Conservation (phyloP, 2,329 filamentous ascomycete species). For the Penicillium digitatum region DNA sequence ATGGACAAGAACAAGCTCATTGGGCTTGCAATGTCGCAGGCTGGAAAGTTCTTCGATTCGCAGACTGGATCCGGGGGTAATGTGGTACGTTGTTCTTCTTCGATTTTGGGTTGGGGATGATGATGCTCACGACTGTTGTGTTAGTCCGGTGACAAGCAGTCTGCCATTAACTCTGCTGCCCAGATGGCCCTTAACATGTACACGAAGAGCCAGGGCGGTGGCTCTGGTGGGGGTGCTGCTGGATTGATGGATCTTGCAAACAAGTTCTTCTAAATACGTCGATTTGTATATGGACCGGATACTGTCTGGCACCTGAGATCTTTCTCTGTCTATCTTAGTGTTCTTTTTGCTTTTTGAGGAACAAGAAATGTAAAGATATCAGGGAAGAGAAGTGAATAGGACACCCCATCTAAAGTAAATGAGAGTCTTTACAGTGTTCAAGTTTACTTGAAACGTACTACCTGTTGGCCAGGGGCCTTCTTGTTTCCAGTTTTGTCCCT, state of each 20-base stretch:
- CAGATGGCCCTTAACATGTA: conserved; percentile 91
- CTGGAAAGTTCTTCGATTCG: conserved; percentile 69
- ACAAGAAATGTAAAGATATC: neutral
- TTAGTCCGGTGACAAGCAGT: conserved; percentile 69
- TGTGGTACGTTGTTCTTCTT: conserved; percentile 41
- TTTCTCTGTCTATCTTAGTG: neutral
- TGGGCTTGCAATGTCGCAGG: conserved; percentile 82
- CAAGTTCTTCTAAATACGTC: conserved; percentile 53
- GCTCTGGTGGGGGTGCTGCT: conserved; percentile 45
- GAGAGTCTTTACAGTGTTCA: neutral
- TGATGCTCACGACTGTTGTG: conserved; percentile 3
- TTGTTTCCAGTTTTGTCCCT: neutral
- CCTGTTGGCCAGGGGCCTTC: no score
- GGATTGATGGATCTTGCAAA: conserved; percentile 57
- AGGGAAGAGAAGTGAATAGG: neutral
- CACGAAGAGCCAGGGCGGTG: conserved; percentile 66
- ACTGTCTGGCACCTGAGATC: neutral
- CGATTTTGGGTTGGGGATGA: conserved; percentile 1
- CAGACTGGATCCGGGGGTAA: conserved; percentile 53
- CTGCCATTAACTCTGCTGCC: conserved; percentile 70
- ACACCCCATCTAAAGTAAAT: neutral
- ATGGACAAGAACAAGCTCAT: conserved; percentile 74
- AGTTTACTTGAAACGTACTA: neutral
- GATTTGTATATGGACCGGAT: neutral
- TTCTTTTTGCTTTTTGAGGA: neutral